phyloP scores from a whole-genome alignment of 208 protist species.

The Leishmania turanica region DNA sequence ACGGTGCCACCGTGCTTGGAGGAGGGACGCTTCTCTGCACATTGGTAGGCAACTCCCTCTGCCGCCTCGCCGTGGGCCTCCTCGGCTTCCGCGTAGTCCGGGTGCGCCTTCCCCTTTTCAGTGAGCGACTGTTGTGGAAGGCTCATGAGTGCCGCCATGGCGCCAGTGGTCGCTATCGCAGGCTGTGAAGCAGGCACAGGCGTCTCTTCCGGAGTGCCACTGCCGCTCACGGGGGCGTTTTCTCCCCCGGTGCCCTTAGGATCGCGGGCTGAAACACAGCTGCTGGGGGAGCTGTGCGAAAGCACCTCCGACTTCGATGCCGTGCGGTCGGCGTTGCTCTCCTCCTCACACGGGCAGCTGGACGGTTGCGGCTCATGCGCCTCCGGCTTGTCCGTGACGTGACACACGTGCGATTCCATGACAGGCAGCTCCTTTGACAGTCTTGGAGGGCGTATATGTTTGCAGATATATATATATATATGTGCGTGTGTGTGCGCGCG shows the following conservation, averaged over 20 bases:
- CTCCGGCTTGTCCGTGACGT: constrained; percentile 25
- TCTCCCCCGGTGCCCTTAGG: not conserved
- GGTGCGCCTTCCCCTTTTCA: not conserved
- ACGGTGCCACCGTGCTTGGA: not conserved
- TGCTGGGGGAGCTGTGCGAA: not conserved
- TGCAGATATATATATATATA: not conserved
- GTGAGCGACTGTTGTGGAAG: not conserved
- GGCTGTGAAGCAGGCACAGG: not conserved
- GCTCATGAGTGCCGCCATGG: not conserved
- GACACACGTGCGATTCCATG: constrained; percentile 27
- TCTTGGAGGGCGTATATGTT: not conserved
- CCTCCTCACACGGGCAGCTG: not conserved
- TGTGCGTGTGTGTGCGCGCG: not conserved
- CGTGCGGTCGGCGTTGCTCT: not conserved
- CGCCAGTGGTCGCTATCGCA: not conserved
- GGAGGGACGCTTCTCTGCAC: not conserved
- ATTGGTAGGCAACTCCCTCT: not conserved
- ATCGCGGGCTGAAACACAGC: no score
- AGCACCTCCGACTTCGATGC: not conserved
- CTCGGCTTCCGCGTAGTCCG: not conserved
- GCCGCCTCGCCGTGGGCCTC: not conserved
- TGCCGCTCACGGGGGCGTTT: no score
- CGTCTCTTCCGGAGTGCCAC: not conserved
- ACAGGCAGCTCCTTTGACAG: not conserved
- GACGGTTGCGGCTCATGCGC: not conserved